Conservation (phyloP, 1,284 basidiomycete genomes). For the Cryptococcus sp. region DNA sequence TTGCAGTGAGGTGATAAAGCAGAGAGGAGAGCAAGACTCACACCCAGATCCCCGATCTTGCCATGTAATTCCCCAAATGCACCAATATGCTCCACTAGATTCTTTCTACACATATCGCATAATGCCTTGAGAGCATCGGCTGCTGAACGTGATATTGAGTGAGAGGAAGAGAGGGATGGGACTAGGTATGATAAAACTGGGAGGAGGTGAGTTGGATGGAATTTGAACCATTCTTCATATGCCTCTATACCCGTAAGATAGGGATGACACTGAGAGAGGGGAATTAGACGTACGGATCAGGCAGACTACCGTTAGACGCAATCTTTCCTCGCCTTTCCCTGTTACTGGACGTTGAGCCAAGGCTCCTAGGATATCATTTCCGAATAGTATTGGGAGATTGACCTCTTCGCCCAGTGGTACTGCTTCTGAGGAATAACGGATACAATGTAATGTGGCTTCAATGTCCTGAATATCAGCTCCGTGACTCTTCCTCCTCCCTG, state of each 20-base stretch:
- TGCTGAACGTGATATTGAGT: conserved; percentile 62
- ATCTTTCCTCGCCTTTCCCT: conserved; percentile 52
- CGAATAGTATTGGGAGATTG: conserved; percentile 65
- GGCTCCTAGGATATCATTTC: conserved; percentile 61
- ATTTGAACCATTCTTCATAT: conserved; percentile 78
- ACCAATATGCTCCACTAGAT: conserved; percentile 71
- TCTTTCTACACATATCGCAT: conserved; percentile 77
- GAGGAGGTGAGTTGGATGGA: conserved; percentile 51
- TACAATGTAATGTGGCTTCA: conserved; percentile 76
- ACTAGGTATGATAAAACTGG: conserved; percentile 67
- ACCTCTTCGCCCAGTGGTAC: conserved; percentile 67
- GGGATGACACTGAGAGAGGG: too few relatives aligned
- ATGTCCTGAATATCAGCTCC: conserved; percentile 56
- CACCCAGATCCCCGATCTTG: conserved; percentile 65
- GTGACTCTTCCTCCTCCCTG: too few relatives aligned
- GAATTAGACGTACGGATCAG: conserved; percentile 58
- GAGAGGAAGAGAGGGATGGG: conserved; percentile 55
- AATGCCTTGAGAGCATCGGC: conserved; percentile 75
- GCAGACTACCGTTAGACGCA: conserved; percentile 65
- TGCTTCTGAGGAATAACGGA: conserved; percentile 79
- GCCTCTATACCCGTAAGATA: conserved; percentile 56
- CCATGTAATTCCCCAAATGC: conserved; percentile 79
- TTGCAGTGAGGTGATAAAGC: too few relatives aligned
- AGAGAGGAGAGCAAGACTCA: conserved; percentile 45
- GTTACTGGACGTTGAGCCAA: conserved; percentile 59